Base-by-base conservation (phyloP, 768 basidiomycete genomes). In the Phylloporus sp. region DNA sequence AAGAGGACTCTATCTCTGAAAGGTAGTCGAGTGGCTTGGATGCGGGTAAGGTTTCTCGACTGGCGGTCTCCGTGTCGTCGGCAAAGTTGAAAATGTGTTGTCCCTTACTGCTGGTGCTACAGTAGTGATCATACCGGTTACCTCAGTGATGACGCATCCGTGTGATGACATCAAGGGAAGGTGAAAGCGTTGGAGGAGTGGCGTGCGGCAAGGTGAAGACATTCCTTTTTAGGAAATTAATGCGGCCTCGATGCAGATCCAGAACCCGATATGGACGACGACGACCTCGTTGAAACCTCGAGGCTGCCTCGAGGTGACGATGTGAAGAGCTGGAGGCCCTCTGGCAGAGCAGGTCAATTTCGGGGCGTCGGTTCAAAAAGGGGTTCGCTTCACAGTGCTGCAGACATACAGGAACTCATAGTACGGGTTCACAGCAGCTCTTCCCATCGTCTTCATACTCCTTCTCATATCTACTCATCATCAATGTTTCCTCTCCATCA, bases 301-400 rank as follows among this genome's bases (percentile, higher is more conserved):
- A 64, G 68, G 68, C 49, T 40, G 53, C 57, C 72, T 69, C 68
- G 67, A 66, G 58, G 73, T 73, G 64, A 68, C 63, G 49, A 50
- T 60, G 69, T 56, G 55, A 67, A 63, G 64, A 60, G 69, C 58
- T 57, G 55, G 48, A 21, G 53, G 17, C 24, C 44, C 48, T 23
- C 43, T 60, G 38, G 48, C 47, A 52, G 57, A 55, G 36, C 32
- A 46, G 48, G 31, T 44, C 43, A 37, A 38, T 44, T 53, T 50
- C 33, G 52, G 57, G 52, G 64, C 55, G 38, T 55, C 24, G 11
- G 48, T 49, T 66, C 65, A 68, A 65, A 65, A 68, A 51, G 56
- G 63, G 52, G 58, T 43, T 21, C 42, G 34, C 38, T 47, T 42
- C 51, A 7, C 38, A 22, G 42, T 37, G n/a, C 8, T 42, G 33